These are phyloP conservation scores for Zoysia matrella DNA, from an alignment of 202 grass and related monocot species.

Conservation along the genomic window DNA sequence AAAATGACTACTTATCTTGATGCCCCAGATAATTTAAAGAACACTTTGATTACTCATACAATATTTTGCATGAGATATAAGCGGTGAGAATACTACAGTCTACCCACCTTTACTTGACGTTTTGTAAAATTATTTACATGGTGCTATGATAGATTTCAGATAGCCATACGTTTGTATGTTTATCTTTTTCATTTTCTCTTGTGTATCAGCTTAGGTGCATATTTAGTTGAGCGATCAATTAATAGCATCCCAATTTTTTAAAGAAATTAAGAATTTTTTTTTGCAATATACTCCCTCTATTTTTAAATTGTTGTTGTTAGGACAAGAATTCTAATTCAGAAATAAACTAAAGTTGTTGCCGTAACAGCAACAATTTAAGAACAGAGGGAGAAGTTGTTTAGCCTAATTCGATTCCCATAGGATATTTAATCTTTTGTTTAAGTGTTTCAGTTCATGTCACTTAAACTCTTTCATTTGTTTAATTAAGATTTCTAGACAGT, in stretches of 20 bases:
- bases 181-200: not conserved
- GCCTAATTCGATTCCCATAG: not conserved
- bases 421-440: not conserved
- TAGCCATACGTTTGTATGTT: not conserved
- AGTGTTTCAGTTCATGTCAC: not conserved
- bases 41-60: not conserved
- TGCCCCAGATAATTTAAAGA: not conserved
- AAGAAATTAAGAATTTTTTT: not conserved
- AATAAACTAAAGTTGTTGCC: no score
- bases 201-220: not conserved
- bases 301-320: no score
- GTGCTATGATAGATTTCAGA: not conserved
- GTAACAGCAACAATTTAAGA: no score
- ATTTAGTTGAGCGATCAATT: slow-evolving; percentile 7
- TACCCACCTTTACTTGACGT: slow-evolving; percentile 23
- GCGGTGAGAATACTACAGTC: not conserved
- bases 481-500: not conserved
- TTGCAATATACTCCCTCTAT: no score
- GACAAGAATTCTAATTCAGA: no score
- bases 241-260: not conserved
- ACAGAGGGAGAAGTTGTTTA: slow-evolving; percentile 1
- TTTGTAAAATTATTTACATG: slow-evolving; percentile 14
- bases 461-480: slow-evolving; percentile 3
- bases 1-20: not conserved
- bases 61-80: slow-evolving; percentile 6